Conservation (phyloP, 129 eudicot genomes). For the Tanacetum coccineum region DNA sequence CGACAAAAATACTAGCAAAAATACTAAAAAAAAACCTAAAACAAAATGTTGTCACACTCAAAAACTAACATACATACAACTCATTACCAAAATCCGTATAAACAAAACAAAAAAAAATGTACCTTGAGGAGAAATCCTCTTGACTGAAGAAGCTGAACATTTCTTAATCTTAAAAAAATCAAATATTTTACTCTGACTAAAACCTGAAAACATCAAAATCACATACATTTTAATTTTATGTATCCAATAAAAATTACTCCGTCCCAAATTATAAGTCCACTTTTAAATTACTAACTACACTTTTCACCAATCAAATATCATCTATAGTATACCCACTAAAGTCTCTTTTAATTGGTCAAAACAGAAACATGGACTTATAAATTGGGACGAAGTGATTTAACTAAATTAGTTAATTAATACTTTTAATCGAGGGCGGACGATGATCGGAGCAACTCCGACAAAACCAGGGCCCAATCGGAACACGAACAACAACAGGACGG, state of each 20-base stretch:
- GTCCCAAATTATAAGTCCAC: no score
- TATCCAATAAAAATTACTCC: no score
- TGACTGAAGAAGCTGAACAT: constrained; percentile 33
- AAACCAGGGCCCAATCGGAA: constrained; percentile 76
- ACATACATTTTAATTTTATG: neutral
- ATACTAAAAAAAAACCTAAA: no score
- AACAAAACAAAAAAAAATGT: constrained; percentile 2
- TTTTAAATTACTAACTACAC: no score
- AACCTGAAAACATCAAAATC: constrained; percentile 39
- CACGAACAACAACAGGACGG: constrained; percentile 75
- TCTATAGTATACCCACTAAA: no score
- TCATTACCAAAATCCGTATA: no score
- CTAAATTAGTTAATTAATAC: constrained; percentile 28
- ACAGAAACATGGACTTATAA: no score
- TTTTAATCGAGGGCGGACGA: constrained; percentile 34
- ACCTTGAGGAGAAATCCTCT: constrained; percentile 73
- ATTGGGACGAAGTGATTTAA: neutral
- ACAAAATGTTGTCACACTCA: no score
- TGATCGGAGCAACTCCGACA: constrained; percentile 61
- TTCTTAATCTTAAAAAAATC: constrained; percentile 83
- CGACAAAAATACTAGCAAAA: no score
- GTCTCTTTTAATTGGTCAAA: no score
- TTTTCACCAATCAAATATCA: no score
- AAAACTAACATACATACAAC: no score
- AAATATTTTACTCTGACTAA: constrained; percentile 68